Base-by-base conservation (phyloP, 1,284 basidiomycete species). In the Melampsora americana region DNA sequence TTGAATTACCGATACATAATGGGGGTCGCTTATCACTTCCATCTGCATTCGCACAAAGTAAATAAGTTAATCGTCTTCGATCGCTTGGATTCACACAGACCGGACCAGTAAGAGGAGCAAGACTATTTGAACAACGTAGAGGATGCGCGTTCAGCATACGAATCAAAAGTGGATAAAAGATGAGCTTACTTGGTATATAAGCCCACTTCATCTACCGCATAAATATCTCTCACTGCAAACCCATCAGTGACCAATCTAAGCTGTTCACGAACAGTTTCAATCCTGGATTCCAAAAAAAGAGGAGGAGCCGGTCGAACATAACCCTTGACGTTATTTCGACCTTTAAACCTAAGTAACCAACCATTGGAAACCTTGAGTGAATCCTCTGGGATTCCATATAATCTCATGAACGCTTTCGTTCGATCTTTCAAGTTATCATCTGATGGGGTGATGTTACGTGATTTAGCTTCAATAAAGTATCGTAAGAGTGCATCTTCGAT, bases 351-450 rank as follows among this genome's bases (percentile, higher is more conserved):
- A 26, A 66, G 59, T n/a, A 73, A 62, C 62, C 62, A 66, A 20
- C 62, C 62, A 48, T 66, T 73, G 2, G 62, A 73, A 32, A 66
- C 62, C 46, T 73, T 73, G 23, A 66, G 48, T 53, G 53, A 2
- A 23, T 65, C 46, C 7, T 66, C 28, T 0, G 70, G 46, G 39
- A 73, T 42, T 14, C 64, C 46, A 53, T 73, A 73, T 5, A 73
- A 30, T 42, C 50, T 73, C 70, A 66, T 73, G 48, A 73, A 73
- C 0, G 62, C 62, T 18, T 73, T 73, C 6, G 70, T 59, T 6
- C 70, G 60, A 50, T 73, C 70, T 39, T 73, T 73, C 46, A 73
- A 48, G n/a, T 46, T 16, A 7, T 73, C 70, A 59, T 73, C 70
- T 18, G 70, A 42, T 12, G 61, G 62, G 0, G 48, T 20, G 35